Evolutionary conservation across 768 basidiomycete genomes (phyloP).

Genomic region (Lentinula detonsa): DNA sequence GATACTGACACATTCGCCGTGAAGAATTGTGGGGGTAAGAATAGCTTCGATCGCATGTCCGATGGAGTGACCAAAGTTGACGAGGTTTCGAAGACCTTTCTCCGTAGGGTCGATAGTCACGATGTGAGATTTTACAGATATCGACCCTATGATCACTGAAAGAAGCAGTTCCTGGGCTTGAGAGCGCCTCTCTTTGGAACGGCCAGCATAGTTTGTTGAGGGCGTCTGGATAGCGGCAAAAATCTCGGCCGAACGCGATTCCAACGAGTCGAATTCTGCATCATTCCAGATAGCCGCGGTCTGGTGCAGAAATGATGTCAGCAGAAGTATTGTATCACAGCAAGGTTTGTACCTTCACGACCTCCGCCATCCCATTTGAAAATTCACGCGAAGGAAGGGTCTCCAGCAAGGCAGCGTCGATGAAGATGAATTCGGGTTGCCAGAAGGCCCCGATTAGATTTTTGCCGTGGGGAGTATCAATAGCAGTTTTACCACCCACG

Average conservation of each 20-base stretch:
- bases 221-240: conserved; percentile 78
- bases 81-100: conserved; percentile 93
- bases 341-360: conserved; percentile 68
- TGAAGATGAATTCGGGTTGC: conserved; percentile 97
- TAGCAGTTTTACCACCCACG: conserved; percentile 98
- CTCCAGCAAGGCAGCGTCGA: conserved; percentile 93
- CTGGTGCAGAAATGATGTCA: conserved; percentile 31
- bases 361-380: conserved; percentile 98
- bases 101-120: conserved; percentile 97
- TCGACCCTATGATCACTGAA: conserved; percentile 87
- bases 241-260: conserved; percentile 80
- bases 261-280: conserved; percentile 80
- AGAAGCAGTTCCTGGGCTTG: conserved; percentile 79
- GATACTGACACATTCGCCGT: conserved; percentile 93
- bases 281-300: conserved; percentile 99
- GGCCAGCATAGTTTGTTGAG: conserved; percentile 50
- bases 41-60: conserved; percentile 98
- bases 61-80: conserved; percentile 98
- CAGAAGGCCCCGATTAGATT: conserved; percentile 98
- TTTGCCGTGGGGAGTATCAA: conserved; percentile 97
- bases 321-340: background rate
- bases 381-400: conserved; percentile 90
- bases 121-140: conserved; percentile 94
- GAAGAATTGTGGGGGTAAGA: conserved; percentile 77
- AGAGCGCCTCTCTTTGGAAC: conserved; percentile 61